Percentiles rank a stretch among this genome's conserved stretches.
Evolutionary conservation across 768 basidiomycete genomes (phyloP).

Genomic region (Calocybe cyanea): DNA sequence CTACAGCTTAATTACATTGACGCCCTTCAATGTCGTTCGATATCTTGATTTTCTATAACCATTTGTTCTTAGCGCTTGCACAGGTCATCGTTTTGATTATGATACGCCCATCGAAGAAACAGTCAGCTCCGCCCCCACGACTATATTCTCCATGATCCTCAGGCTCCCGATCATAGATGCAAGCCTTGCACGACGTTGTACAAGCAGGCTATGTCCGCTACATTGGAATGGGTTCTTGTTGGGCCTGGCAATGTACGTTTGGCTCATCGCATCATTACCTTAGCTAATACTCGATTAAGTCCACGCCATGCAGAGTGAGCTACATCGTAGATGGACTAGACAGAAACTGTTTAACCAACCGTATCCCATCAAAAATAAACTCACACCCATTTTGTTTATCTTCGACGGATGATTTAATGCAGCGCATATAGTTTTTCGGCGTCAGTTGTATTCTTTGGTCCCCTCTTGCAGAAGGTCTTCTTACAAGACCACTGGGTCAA

Average conservation of each 20-base stretch:
- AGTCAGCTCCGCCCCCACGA: conserved; percentile 18
- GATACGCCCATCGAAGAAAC: conserved; percentile 59
- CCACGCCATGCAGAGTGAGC: conserved; percentile 52
- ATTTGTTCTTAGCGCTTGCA: background rate
- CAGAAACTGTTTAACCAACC: conserved; percentile 13
- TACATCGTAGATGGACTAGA: too few species aligned
- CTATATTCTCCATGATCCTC: background rate
- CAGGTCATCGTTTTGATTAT: conserved; percentile 53
- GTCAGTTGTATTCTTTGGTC: conserved; percentile 38
- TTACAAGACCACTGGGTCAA: conserved; percentile 36
- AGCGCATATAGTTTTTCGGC: conserved; percentile 25
- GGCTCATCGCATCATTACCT: background rate
- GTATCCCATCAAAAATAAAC: conserved; percentile 35
- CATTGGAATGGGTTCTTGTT: conserved; percentile 55
- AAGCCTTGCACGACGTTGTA: conserved; percentile 67
- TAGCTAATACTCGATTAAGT: conserved; percentile 26
- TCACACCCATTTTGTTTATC: conserved; percentile 43
- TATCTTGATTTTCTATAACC: background rate
- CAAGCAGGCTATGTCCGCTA: conserved; percentile 60
- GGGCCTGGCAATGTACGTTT: conserved; percentile 49
- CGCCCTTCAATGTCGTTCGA: conserved; percentile 56
- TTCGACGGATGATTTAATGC: conserved; percentile 5
- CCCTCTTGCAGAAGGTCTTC: conserved; percentile 40
- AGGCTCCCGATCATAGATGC: conserved; percentile 38
- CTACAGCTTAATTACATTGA: conserved; percentile 78